Conservation (phyloP, 2,329 filamentous ascomycete species). For the Paraphaeosphaeria sporulosa region DNA sequence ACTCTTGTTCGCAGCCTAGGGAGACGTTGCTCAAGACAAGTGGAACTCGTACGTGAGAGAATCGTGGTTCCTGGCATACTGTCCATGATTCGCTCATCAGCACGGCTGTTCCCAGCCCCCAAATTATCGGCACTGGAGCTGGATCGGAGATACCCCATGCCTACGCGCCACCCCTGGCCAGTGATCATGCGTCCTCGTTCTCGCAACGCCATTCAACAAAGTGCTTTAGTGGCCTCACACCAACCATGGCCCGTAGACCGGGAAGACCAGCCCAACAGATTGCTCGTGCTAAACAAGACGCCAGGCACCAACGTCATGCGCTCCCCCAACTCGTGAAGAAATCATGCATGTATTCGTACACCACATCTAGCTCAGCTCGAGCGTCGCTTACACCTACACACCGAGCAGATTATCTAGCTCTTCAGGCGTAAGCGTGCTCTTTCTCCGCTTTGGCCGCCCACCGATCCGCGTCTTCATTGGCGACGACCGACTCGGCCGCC, state of each 20-base stretch:
- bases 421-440: constrained; percentile 78
- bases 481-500: constrained; percentile 32
- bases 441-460: constrained; percentile 68
- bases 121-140: constrained; percentile 18
- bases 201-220: constrained; percentile 24
- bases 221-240: constrained; percentile 22
- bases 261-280: constrained; percentile 22
- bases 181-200: constrained; percentile 32
- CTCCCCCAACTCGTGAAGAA: constrained; percentile 18
- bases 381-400: constrained; percentile 36
- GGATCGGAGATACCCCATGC: constrained; percentile 21
- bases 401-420: constrained; percentile 66
- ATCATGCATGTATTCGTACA: constrained; percentile 20
- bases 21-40: constrained; percentile 12
- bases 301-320: constrained; percentile 19
- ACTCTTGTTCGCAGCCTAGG: constrained; percentile 5
- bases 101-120: constrained; percentile 23
- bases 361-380: constrained; percentile 10
- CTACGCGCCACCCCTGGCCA: constrained; percentile 35
- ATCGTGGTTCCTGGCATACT: constrained; percentile 19
- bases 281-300: constrained; percentile 24
- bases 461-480: constrained; percentile 57
- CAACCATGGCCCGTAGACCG: constrained; percentile 16
- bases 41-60: constrained; percentile 8
- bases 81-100: constrained; percentile 19